Base-by-base conservation (phyloP, 2,329 filamentous ascomycete genomes). In the Fulvia fulva region DNA sequence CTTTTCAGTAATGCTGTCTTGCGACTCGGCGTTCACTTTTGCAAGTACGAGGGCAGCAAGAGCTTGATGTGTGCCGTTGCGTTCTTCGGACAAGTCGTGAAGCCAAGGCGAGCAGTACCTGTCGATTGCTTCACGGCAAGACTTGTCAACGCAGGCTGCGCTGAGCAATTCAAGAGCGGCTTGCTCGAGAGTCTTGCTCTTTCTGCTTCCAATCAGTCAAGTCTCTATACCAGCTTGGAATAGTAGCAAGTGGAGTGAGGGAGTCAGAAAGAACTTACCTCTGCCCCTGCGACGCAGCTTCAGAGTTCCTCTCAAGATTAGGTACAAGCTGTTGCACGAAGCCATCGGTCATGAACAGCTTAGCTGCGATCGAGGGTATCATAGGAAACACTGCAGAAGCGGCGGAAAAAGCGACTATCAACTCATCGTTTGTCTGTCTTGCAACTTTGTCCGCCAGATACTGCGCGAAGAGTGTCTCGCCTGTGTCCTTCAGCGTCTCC, bases 351-450 rank as follows among this genome's bases (percentile, higher is more conserved):
- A 97, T 82, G 72, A 99, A 97, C 37, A 97, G 80, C 59, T 86
- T 81, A 2, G 90, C 82, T 1, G 87, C 90, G 45, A 90, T 82
- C 56, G 87, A 83, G 2, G 91, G 88, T 2, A 90, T 85, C 53
- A 99, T 83, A 1, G 94, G 92, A 71, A 99, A 99, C 8, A 95
- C 84, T 22, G 87, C 85, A 1, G 91, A 86, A 5, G 91, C 91
- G n/a, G 92, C 91, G 54, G 92, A 97, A 73, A 97, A 97, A 5
- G 92, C 92, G 51, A 94, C 81, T 55, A 96, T 90, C 65, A 95
- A 85, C 73, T 96, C 90, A 68, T 97, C 92, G 63, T 91, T 90
- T 23, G 88, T 93, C 53, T 87, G 87, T 63, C 87, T 86, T 65
- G 83, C 77, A 16, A 96, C 80, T 54, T 87, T 85, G 16, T 83